Evolutionary conservation across 2,329 filamentous ascomycete genomes (phyloP), one percentile per base, ranked within the genome.

Genomic region (Sarocladiaceae sp.): DNA sequence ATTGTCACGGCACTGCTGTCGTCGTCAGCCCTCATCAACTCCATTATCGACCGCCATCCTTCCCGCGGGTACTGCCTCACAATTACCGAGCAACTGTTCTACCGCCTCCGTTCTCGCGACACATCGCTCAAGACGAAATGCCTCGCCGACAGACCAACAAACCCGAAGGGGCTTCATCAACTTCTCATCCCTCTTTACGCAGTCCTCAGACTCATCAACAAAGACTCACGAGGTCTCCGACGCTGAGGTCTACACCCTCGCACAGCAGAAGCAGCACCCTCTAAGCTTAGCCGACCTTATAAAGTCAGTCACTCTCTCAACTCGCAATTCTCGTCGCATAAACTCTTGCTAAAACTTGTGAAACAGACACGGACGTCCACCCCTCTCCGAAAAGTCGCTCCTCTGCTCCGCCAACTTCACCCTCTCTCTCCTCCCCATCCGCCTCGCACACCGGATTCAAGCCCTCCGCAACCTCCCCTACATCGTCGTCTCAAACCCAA

Each of bases 401-500:
- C 81, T 95, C 55, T 81, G 84, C 29, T 96, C 90, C 2, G 93
- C 93, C 50, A 95, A 96, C 69, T 97, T 97, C 68, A 95, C 93
- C 11, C 83, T 97, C 52, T 87, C 84, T 21, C 85, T 96, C 44
- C 82, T 97, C 9, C 93, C 93, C 12, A 86, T 93, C 41, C 88
- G 93, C 29, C 82, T 98, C 20, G 93, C 93, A 20, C 88, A 94
- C 61, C 88, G 93, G 46, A 95, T 98, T 51, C 87, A 95, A 62
- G 88, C 89, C 33, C 73, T 98, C 15, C 84, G 90, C 51, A 95
- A 95, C 60, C 79, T 98, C 7, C 93, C 93, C 0, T 98, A 91
- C 65, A 97, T 98, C 51, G 91, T 98, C 45, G 93, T 98, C 20
- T 90, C 91, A n/a, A 97, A 98, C 61, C 88, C 89, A 1, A 88